phyloP scores from a whole-genome alignment of 768 basidiomycete genomes.

The Boletellus emodensis region DNA sequence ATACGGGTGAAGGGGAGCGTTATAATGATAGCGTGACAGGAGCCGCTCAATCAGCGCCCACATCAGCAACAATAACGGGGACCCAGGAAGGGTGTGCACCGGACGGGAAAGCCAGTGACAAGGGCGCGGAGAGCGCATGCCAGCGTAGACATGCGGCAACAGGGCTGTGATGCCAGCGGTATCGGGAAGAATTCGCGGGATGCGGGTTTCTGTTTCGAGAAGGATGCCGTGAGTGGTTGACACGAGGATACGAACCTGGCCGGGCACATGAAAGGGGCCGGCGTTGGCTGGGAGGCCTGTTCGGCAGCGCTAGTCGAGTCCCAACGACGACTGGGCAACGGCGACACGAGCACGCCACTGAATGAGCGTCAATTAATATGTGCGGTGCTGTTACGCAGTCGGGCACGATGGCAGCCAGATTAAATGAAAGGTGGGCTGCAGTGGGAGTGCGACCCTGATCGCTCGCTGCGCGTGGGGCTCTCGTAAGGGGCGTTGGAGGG shows the following conservation, averaged over 20 bases:
- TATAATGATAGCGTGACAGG: background rate
- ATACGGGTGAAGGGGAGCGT: background rate
- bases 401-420: no score
- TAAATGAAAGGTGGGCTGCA: no score
- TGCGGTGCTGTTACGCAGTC: no score
- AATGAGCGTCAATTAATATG: no score
- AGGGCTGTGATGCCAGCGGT: conserved; percentile 17
- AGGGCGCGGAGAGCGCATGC: conserved; percentile 18
- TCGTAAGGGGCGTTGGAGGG: background rate
- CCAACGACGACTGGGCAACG: no score
- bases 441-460: background rate
- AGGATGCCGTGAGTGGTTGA: conserved; percentile 17
- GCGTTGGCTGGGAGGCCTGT: background rate
- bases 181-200: conserved; percentile 13
- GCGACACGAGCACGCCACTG: no score
- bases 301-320: background rate
- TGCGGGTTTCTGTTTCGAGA: conserved; percentile 6
- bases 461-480: background rate
- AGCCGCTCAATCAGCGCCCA: background rate
- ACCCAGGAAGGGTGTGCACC: background rate
- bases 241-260: conserved; percentile 18
- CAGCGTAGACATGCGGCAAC: conserved; percentile 17
- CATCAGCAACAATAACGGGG: background rate
- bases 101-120: conserved; percentile 4
- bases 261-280: background rate